Evolutionary conservation across 306 rosid genomes (phyloP), one percentile per base, ranked within the genome.

Genomic region (Dryas drummondii): DNA sequence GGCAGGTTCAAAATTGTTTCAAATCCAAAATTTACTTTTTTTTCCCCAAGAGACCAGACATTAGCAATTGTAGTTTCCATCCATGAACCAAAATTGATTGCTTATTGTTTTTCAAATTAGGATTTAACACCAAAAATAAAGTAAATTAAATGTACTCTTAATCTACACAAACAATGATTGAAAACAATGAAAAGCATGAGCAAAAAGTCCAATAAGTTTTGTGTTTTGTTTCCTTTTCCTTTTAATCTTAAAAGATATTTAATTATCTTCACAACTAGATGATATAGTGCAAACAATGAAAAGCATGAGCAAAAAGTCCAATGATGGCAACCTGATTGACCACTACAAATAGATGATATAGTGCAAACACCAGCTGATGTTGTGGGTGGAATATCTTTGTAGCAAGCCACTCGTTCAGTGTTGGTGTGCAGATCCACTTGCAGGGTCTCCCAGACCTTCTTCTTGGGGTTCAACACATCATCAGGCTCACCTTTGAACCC

Each of bases 371-470:
- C 98, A 6, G 88, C 89, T 1, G 97, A 87, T 41, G 98, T 91
- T 55, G 93, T 90, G 22, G 91, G 83, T 4, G 96, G 96, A 65
- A 87, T 73, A 71, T 91, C 80, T 76, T 87, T 91, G 84, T 77
- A 90, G 80, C 96, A 94, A 3, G 98, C 98, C 56, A 87, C 89
- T 7, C 82, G 73, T 11, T 88, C 89, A 52, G 72, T 57, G 62
- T 87, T 88, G 0, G 76, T 71, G 54, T 64, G 87, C 65, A 94
- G 84, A 83, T 91, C 93, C 0, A 91, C 98, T 76, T 94, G 97
- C 87, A 94, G 76, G 8, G 97, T 88, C 68, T 94, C 98, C 94
- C 94, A 94, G 3, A 94, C 93, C 78, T 88, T 91, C 89, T 91
- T 94, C 86, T 94, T 94, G 2, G 98, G 97, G 83, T 94, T 94